A percentile compares a stretch with the other conserved stretches of the same genome.
These are phyloP conservation scores for Drosera spatulata DNA, from an alignment of 179 eudicot genomes.

Conservation along the genomic window DNA sequence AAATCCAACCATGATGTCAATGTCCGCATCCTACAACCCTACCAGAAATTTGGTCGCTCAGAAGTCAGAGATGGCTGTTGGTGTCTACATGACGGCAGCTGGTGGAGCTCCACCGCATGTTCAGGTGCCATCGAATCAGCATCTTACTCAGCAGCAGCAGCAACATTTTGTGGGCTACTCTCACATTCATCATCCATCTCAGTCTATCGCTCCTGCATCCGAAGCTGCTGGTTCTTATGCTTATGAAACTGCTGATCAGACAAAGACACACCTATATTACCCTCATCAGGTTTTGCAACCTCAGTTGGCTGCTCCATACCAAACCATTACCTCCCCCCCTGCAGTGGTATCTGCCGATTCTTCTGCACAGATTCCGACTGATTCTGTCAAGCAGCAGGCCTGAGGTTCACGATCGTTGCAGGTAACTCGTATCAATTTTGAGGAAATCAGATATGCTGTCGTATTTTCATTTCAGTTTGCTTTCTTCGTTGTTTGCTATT, in stretches of 20 bases:
- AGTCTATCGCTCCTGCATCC: constrained; percentile 41
- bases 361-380: constrained; percentile 37
- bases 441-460: constrained; percentile 26
- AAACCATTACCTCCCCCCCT: constrained; percentile 34
- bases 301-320: constrained; percentile 55
- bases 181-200: constrained; percentile 64
- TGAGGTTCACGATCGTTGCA: constrained; percentile 46
- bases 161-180: constrained; percentile 40
- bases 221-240: constrained; percentile 38
- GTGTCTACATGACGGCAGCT: constrained; percentile 29
- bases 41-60: constrained; percentile 12
- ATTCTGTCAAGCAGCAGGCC: constrained; percentile 38
- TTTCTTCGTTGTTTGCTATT: constrained; percentile 23
- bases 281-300: constrained; percentile 46
- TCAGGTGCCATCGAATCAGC: constrained; percentile 43
- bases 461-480: constrained; percentile 13
- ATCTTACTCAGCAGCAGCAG: constrained; percentile 23
- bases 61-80: too few relatives aligned
- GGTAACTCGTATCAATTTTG: constrained; percentile 54
- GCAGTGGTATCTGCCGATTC: constrained; percentile 30
- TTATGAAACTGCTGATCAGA: constrained; percentile 64
- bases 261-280: constrained; percentile 53
- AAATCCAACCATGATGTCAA: constrained; percentile 13
- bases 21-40: constrained; percentile 24
- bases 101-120: constrained; percentile 24